phyloP scores from a whole-genome alignment of 192 early-diverging fungal genomes.

The Coemansia sp. region DNA sequence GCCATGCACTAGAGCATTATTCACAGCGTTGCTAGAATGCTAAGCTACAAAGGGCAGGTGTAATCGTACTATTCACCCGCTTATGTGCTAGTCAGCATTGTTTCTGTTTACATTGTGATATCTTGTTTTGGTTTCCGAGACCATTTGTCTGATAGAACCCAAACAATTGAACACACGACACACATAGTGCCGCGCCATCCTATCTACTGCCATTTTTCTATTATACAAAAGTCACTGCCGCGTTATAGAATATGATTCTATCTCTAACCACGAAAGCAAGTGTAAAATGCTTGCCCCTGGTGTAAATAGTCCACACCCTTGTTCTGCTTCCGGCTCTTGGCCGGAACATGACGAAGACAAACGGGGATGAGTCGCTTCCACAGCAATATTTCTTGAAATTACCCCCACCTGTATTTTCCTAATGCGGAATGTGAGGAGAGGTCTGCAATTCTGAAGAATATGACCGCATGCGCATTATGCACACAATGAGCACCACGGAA shows the following conservation, averaged over 20 bases:
- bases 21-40: not conserved
- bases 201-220: not conserved
- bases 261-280: not conserved
- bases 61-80: slow-evolving; percentile 1
- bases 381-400: not conserved
- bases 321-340: not conserved
- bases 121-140: slow-evolving; percentile 1
- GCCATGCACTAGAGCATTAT: not conserved
- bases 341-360: not conserved
- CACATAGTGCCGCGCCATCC: slow-evolving; percentile 1
- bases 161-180: not conserved
- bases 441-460: not conserved
- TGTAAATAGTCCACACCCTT: not conserved
- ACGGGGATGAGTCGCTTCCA: not conserved
- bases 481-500: not conserved
- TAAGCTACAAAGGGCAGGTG: not conserved
- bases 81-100: not conserved
- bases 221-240: not conserved
- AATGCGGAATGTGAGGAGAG: slow-evolving; percentile 9
- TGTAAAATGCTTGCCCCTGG: not conserved
- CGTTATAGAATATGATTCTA: not conserved
- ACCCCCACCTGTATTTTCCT: not conserved
- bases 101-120: not conserved
- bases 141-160: not conserved
- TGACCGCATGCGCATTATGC: slow-evolving; percentile 5